These are phyloP conservation scores for Malassezia nana DNA, from an alignment of 1,284 basidiomycete species.

Conservation along the genomic window DNA sequence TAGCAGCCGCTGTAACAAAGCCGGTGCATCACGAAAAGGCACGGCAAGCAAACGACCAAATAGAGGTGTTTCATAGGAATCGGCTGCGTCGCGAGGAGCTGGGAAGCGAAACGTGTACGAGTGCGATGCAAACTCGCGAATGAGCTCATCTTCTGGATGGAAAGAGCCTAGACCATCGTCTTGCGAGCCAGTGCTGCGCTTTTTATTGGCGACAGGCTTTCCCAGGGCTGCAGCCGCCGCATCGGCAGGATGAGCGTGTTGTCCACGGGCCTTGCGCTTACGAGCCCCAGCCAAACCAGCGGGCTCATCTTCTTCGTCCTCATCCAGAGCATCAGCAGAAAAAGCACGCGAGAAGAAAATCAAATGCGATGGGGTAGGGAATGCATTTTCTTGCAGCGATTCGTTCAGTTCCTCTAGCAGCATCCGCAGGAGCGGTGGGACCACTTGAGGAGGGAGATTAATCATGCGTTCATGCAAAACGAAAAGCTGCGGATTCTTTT, in stretches of 20 bases:
- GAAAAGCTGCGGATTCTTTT: slow-evolving; percentile 22
- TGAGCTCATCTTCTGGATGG: slow-evolving; percentile 41
- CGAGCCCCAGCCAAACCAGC: slow-evolving; percentile 32
- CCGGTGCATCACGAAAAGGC: slow-evolving; percentile 14
- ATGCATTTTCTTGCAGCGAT: slow-evolving; percentile 5
- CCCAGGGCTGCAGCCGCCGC: slow-evolving; percentile 10
- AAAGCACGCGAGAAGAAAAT: slow-evolving; percentile 45
- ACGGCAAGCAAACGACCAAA: slow-evolving; percentile 37
- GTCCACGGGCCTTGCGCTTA: slow-evolving; percentile 24
- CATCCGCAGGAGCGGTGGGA: slow-evolving; percentile 43
- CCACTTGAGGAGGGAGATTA: slow-evolving; percentile 39
- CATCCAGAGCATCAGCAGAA: slow-evolving; percentile 38
- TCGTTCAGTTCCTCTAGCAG: slow-evolving; percentile 31
- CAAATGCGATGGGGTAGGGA: slow-evolving; percentile 23
- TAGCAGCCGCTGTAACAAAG: slow-evolving; percentile 3
- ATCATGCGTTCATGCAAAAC: slow-evolving; percentile 46
- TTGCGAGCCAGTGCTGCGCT: slow-evolving; percentile 14
- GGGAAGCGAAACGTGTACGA: slow-evolving; percentile 42
- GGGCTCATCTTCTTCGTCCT: slow-evolving; percentile 33
- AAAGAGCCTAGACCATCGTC: slow-evolving; percentile 36
- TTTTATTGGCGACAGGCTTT: slow-evolving; percentile 21
- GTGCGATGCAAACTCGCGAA: slow-evolving; percentile 27
- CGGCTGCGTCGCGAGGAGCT: slow-evolving; percentile 33
- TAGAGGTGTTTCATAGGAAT: slow-evolving; percentile 38
- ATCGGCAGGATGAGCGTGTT: slow-evolving; percentile 13